phyloP scores from a whole-genome alignment of 2,329 filamentous ascomycete species.

The Diaporthe australafricana region DNA sequence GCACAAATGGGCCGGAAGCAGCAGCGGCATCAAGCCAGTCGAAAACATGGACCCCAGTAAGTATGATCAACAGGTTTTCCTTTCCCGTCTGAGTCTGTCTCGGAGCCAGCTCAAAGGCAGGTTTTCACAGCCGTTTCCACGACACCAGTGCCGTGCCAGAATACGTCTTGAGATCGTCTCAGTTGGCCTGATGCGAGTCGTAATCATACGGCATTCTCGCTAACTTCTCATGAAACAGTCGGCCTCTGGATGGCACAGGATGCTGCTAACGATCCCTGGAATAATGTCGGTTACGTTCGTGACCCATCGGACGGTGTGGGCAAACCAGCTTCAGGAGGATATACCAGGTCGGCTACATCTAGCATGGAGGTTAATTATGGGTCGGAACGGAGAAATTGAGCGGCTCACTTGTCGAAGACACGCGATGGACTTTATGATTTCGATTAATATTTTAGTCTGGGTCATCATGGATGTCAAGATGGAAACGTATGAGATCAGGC shows the following conservation, averaged over 20 bases:
- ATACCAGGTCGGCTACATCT: not conserved
- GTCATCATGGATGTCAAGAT: too few relatives aligned
- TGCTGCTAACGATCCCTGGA: not conserved
- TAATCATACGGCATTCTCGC: not conserved
- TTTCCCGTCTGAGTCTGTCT: not conserved
- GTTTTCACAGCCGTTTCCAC: not conserved
- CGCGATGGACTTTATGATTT: too few relatives aligned
- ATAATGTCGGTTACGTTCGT: not conserved
- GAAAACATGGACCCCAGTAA: not conserved
- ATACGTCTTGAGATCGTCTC: too few relatives aligned
- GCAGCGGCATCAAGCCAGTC: not conserved
- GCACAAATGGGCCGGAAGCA: not conserved
- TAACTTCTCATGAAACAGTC: not conserved
- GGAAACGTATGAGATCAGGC: too few relatives aligned
- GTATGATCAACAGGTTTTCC: not conserved
- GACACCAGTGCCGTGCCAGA: not conserved
- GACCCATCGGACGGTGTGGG: not conserved
- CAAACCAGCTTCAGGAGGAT: not conserved
- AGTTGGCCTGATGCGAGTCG: not conserved
- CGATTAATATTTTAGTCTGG: too few relatives aligned
- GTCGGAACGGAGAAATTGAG: not conserved
- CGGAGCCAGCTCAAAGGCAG: too few relatives aligned
- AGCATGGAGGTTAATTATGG: not conserved
- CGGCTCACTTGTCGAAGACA: not conserved
- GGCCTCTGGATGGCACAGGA: not conserved